phyloP scores from a whole-genome alignment of 805 yeast species.

The Limtongozyma cylindracea region DNA sequence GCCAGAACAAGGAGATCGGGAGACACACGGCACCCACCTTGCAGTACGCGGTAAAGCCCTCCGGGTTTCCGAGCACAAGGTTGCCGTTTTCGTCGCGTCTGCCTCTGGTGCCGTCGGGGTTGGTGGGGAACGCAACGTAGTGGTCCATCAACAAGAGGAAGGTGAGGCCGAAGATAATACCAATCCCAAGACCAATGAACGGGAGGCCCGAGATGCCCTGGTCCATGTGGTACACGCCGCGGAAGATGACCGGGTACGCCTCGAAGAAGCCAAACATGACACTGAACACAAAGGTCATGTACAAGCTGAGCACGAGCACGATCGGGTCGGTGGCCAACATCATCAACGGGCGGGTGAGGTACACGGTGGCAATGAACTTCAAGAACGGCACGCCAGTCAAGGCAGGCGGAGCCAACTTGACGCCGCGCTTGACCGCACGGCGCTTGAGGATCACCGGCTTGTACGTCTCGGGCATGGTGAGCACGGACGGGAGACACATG shows the following conservation, averaged over 20 bases:
- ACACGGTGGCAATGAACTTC: too few relatives aligned
- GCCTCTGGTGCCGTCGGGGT: too few relatives aligned
- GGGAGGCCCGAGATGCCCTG: slow-evolving; percentile 57
- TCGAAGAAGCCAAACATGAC: slow-evolving; percentile 48
- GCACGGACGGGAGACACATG: too few relatives aligned
- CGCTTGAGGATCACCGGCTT: too few relatives aligned
- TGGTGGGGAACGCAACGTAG: too few relatives aligned
- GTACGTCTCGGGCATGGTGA: too few relatives aligned
- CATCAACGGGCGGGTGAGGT: slow-evolving; percentile 37
- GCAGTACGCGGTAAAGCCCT: too few relatives aligned
- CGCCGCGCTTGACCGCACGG: too few relatives aligned
- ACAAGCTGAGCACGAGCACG: slow-evolving; percentile 36
- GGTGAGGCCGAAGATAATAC: slow-evolving; percentile 32
- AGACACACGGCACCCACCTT: slow-evolving; percentile 42
- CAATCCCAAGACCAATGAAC: slow-evolving; percentile 50
- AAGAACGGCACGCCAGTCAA: too few relatives aligned
- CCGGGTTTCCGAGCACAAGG: too few relatives aligned
- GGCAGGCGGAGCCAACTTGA: too few relatives aligned
- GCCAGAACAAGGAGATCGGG: slow-evolving; percentile 54
- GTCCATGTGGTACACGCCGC: slow-evolving; percentile 21
- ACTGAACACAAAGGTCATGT: slow-evolving; percentile 63
- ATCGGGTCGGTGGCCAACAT: slow-evolving; percentile 56
- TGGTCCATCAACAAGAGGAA: slow-evolving; percentile 31
- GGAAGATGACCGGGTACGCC: slow-evolving; percentile 45
- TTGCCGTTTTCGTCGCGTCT: too few relatives aligned